Conservation (phyloP, 768 basidiomycete genomes). For the Psilocybe sp. region DNA sequence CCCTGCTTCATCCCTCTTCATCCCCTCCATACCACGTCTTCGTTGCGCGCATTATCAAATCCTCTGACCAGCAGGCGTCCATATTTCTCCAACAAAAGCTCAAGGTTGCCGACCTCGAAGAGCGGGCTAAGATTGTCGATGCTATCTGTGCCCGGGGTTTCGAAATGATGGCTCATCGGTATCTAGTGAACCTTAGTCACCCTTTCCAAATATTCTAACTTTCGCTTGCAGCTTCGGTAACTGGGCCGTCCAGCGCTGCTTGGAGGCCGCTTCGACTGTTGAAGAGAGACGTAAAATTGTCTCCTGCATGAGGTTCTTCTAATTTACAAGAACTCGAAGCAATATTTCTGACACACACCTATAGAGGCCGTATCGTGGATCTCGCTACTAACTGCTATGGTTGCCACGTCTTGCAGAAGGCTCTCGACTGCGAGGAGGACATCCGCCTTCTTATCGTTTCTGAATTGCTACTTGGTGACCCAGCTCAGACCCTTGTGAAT, state of each 20-base stretch:
- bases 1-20: slow-evolving; percentile 80
- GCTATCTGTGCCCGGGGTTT: slow-evolving; percentile 82
- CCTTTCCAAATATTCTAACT: slow-evolving; percentile 1
- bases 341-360: background rate
- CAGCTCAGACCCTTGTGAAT: slow-evolving; percentile 82
- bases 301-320: slow-evolving; percentile 71
- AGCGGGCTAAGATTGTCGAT: slow-evolving; percentile 81
- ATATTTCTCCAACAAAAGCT: slow-evolving; percentile 90
- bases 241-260: slow-evolving; percentile 86
- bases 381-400: slow-evolving; percentile 88
- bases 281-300: slow-evolving; percentile 83
- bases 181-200: slow-evolving; percentile 6
- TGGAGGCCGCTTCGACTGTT: slow-evolving; percentile 72
- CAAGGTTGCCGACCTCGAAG: slow-evolving; percentile 77
- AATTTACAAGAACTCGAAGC: background rate
- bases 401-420: slow-evolving; percentile 87
- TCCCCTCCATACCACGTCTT: slow-evolving; percentile 82
- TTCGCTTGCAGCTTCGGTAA: slow-evolving; percentile 69
- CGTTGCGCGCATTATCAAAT: slow-evolving; percentile 83
- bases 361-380: slow-evolving; percentile 79
- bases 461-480: slow-evolving; percentile 80
- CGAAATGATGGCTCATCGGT: slow-evolving; percentile 93
- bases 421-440: slow-evolving; percentile 88
- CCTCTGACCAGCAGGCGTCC: slow-evolving; percentile 86
- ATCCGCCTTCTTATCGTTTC: slow-evolving; percentile 80